Base-by-base conservation (phyloP, 2,329 filamentous ascomycete genomes). In the Diaporthe velutina region DNA sequence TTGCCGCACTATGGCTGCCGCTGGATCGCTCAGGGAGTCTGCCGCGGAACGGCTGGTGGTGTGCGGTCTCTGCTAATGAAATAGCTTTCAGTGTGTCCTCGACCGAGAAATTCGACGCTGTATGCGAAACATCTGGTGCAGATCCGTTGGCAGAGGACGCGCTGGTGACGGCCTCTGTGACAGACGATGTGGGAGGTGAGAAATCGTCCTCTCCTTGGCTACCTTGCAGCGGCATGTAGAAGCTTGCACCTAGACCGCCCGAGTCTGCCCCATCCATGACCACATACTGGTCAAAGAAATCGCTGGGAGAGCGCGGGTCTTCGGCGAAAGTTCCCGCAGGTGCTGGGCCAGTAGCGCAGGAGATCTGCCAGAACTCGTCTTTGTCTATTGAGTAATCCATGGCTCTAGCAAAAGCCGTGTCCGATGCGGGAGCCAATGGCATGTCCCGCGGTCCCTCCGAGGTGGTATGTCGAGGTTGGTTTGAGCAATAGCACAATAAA, bases 381-480 rank as follows among this genome's bases (percentile, higher is more conserved):
- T 76, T 76, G 55, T 76, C 75, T 70, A 76, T 76, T 15, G 48
- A 57, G 55, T 61, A 74, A 42, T 76, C 68, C 73, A 76, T 76
- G 12, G 55, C 61, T 60, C 50, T 55, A 42, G 73, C 45, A 28
- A 73, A 73, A 50, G 70, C 52, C 70, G 68, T 70, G 38, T 74
- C 55, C 38, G 74, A 6, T 19, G 40, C 71, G 50, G 50, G 50
- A n/a, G 67, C n/a, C 42, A 70, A 40, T 55, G 70, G 73, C 58
- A 42, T 73, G 64, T 54, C 45, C 64, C 35, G 42, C 25, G 45
- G 33, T n/a, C 33, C 42, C 33, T 33, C n/a, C 2, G 70, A 33
- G 35, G 35, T 45, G 57, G 5, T n/a, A n/a, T 45, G 38, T 45
- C 67, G 67, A 70, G 35, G 61, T 17, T 33, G 38, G 38, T 50